Conservation (phyloP, 306 rosid species). For the Hippophae tibetana region DNA sequence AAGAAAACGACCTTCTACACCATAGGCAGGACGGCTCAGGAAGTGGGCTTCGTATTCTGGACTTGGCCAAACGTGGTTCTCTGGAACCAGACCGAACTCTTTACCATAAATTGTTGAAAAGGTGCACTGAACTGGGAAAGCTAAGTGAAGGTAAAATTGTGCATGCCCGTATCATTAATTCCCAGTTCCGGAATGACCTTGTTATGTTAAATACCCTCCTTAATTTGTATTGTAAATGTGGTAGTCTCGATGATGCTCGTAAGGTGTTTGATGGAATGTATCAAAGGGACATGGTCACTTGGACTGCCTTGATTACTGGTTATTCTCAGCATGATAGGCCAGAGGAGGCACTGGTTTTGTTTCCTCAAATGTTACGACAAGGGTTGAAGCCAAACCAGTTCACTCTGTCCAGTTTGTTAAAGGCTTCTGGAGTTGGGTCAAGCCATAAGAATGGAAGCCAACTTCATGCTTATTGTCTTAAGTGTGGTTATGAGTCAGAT, state of each 20-base stretch:
- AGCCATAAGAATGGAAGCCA: constrained; percentile 18
- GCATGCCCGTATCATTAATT: constrained; percentile 20
- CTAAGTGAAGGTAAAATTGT: constrained; percentile 18
- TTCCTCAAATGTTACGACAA: constrained; percentile 22
- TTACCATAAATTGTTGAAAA: constrained; percentile 13
- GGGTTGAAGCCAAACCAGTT: constrained; percentile 27
- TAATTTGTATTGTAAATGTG: constrained; percentile 19
- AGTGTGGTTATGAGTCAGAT: constrained; percentile 22
- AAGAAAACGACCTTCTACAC: constrained; percentile 20
- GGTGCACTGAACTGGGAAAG: constrained; percentile 15
- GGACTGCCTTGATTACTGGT: constrained; percentile 30
- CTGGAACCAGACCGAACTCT: constrained; percentile 14
- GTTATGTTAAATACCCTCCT: constrained; percentile 18
- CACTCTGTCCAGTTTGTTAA: constrained; percentile 29
- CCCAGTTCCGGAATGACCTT: constrained; percentile 19
- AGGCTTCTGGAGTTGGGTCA: constrained; percentile 22
- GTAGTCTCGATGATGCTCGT: constrained; percentile 18
- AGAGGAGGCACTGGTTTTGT: constrained; percentile 20
- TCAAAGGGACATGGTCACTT: constrained; percentile 18
- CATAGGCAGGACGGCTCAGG: constrained; percentile 10
- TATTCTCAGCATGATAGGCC: constrained; percentile 22
- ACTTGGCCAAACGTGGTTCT: constrained; percentile 6
- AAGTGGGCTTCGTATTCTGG: constrained; percentile 19
- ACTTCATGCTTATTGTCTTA: constrained; percentile 22
- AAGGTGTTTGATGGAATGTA: constrained; percentile 24